Evolutionary conservation across 371 early-diverging fungal species (phyloP), one percentile per base, ranked within the genome.

Genomic region (Mortierella sp.): DNA sequence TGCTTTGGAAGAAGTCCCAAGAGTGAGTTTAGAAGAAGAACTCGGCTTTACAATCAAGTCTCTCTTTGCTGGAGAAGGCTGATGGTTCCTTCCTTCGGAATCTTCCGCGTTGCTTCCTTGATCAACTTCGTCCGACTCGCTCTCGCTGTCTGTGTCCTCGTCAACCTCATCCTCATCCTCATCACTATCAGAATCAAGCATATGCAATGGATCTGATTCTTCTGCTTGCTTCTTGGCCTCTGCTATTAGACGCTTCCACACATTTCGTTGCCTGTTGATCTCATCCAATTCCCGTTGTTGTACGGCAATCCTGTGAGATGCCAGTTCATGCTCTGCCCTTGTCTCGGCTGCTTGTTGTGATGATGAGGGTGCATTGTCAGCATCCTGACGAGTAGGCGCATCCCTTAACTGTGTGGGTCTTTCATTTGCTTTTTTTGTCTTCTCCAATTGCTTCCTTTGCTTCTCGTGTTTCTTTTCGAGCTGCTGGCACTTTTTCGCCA

Each of bases 401-500:
- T 49, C 12, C 2, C 49, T 51, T 1, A 49, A 10, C 46, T 24
- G 54, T 14, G 67, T 48, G 12, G 63, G 64, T 8, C 58, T 58
- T 27, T 72, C 67, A 21, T 67, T 72, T 12, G 54, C 45, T 6
- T 63, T 58, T 4, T 62, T 58, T 14, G 28, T 41, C 13, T 62
- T 58, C 14, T 50, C 60, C 46, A 63, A 23, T 19, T 72, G 67
- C 3, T 46, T 63, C 7, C 58, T 48, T 13, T 59, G 34, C 51
- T 67, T 54, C 31, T 49, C 53, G 39, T 62, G 53, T 14, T 59
- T 60, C 57, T 72, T 72, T 27, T 62, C 49, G 13, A 67, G 59
- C 1, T 18, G 9, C 19, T 59, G 61, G 21, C 50, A 58, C 0
- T 57, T 24, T 19, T 47, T 34, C 21, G 45, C 45, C 14, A 42